These are phyloP conservation scores for Trichoderma cornu-damae DNA, from an alignment of 2,329 filamentous ascomycete species.

Conservation along the genomic window DNA sequence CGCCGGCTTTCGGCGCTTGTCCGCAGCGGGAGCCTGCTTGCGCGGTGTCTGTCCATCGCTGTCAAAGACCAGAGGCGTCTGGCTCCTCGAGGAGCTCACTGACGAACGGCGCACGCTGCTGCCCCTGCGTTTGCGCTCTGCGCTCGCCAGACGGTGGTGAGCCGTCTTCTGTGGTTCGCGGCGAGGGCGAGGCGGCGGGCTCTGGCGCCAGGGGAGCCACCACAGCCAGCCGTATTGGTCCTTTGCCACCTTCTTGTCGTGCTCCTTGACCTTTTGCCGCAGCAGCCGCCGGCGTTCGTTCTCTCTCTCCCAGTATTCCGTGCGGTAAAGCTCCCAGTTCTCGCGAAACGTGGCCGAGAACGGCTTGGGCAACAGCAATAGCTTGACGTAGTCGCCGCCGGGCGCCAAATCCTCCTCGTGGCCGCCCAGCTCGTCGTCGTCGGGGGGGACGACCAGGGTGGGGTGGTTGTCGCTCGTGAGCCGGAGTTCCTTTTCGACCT, in stretches of 20 bases:
- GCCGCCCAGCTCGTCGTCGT: conserved; percentile 59
- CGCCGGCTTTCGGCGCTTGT: conserved; percentile 49
- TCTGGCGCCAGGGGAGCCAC: conserved; percentile 69
- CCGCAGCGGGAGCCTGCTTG: conserved; percentile 45
- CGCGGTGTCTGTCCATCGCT: conserved; percentile 40
- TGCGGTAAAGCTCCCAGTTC: conserved; percentile 92
- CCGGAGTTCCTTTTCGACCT: conserved; percentile 56
- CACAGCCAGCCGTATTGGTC: conserved; percentile 70
- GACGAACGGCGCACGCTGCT: conserved; percentile 50
- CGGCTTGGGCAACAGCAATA: conserved; percentile 85
- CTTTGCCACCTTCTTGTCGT: conserved; percentile 62
- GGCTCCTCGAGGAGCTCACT: conserved; percentile 46
- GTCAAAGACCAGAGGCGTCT: conserved; percentile 44
- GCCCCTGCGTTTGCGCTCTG: conserved; percentile 47
- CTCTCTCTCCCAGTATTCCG: conserved; percentile 95
- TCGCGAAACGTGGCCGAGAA: conserved; percentile 93
- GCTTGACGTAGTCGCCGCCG: conserved; percentile 86
- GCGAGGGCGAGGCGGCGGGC: conserved; percentile 31
- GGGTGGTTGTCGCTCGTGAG: conserved; percentile 40
- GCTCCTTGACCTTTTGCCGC: conserved; percentile 61
- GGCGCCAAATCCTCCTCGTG: conserved; percentile 87
- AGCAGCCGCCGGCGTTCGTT: conserved; percentile 80
- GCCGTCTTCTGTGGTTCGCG: conserved; percentile 36
- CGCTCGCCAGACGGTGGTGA: conserved; percentile 38
- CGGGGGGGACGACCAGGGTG: conserved; percentile 39